Percentiles rank a stretch among this genome's conserved stretches.
Conservation (phyloP, 495 filamentous ascomycete species). For the Penicillium angulare region DNA sequence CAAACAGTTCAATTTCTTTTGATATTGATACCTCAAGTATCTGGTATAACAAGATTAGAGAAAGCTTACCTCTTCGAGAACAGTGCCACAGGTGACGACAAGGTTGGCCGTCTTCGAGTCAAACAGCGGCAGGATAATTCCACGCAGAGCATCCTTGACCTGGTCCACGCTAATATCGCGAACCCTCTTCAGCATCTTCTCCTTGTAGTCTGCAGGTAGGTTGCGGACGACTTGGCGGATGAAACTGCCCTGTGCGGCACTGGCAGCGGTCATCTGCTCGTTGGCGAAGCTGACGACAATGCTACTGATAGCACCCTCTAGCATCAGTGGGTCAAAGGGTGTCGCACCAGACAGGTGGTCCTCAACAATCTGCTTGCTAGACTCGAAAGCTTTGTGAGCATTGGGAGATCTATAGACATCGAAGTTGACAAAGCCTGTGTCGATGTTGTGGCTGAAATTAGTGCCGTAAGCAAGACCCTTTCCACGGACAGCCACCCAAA, state of each 20-base stretch:
- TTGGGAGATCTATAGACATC: slow-evolving; percentile 87
- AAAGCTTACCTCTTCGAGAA: slow-evolving; percentile 73
- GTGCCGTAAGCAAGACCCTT: slow-evolving; percentile 90
- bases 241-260: slow-evolving; percentile 79
- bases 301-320: slow-evolving; percentile 87
- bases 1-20: neutral
- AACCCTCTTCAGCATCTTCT: slow-evolving; percentile 71
- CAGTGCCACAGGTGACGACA: slow-evolving; percentile 82
- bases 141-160: slow-evolving; percentile 69
- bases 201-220: slow-evolving; percentile 74
- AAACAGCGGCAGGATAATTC: slow-evolving; percentile 77
- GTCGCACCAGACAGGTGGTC: slow-evolving; percentile 59
- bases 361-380: slow-evolving; percentile 70
- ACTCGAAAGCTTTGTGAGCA: slow-evolving; percentile 79
- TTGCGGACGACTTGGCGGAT: slow-evolving; percentile 74
- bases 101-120: slow-evolving; percentile 73
- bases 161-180: slow-evolving; percentile 73
- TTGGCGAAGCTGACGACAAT: slow-evolving; percentile 84
- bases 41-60: neutral
- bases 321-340: slow-evolving; percentile 71
- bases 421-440: slow-evolving; percentile 77
- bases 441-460: slow-evolving; percentile 68
- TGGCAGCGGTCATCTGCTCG: slow-evolving; percentile 77
- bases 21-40: neutral
- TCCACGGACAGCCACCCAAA: slow-evolving; percentile 90